phyloP scores from a whole-genome alignment of 2,329 filamentous ascomycete genomes.

The Colletotrichum australisinense region DNA sequence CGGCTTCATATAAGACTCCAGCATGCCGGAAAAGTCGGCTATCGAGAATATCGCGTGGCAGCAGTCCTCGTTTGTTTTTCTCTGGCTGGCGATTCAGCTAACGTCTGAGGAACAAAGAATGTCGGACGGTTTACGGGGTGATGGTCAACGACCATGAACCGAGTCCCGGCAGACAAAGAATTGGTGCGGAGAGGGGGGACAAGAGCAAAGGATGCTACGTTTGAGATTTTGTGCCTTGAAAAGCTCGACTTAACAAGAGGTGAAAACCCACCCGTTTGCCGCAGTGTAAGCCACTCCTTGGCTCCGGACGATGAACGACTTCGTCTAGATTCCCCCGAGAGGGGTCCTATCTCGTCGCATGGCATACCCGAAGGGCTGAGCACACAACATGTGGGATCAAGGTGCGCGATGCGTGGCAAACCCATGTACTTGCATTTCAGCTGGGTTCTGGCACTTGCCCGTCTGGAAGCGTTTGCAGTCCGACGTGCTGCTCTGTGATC shows the following conservation, averaged over 20 bases:
- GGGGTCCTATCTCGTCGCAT: background rate
- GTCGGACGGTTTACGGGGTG: slow-evolving; percentile 5
- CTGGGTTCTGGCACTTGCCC: slow-evolving; percentile 2
- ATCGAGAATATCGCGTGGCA: background rate
- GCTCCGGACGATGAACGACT: background rate
- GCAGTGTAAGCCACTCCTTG: background rate
- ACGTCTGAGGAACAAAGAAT: slow-evolving; percentile 20
- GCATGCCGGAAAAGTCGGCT: background rate
- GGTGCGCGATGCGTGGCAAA: background rate
- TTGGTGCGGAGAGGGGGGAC: background rate
- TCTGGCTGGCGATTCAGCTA: background rate
- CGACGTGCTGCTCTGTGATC: background rate
- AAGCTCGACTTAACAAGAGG: background rate
- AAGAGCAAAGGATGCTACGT: slow-evolving; percentile 11
- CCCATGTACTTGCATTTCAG: slow-evolving; percentile 3
- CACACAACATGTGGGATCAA: background rate
- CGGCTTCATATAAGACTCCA: slow-evolving; percentile 22
- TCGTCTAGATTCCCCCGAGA: background rate
- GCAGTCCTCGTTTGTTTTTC: background rate
- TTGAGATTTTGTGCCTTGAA: slow-evolving; percentile 8
- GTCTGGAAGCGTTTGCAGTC: background rate
- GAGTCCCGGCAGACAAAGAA: slow-evolving; percentile 18
- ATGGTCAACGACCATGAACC: background rate
- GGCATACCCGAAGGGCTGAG: background rate
- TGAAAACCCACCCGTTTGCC: background rate